These are phyloP conservation scores for Rhynchospora pubera DNA, from an alignment of 176 grass and related monocot genomes.

Conservation along the genomic window DNA sequence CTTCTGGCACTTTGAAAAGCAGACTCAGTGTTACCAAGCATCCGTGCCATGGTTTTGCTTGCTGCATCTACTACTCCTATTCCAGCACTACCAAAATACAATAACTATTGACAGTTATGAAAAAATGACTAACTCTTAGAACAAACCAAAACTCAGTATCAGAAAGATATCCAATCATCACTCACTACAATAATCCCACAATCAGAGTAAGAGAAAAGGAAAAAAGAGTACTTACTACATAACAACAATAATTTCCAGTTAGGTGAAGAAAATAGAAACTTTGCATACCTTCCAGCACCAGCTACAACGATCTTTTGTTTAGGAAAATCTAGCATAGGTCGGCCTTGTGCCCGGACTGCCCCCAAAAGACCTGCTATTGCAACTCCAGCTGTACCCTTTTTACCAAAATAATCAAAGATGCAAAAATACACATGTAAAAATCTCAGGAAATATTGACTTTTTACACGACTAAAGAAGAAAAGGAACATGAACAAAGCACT, in stretches of 20 bases:
- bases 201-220: slow-evolving; percentile 2
- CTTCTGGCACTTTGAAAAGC: slow-evolving; percentile 96
- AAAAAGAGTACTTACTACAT: background rate
- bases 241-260: background rate
- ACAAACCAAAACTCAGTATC: background rate
- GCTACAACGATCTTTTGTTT: slow-evolving; percentile 99
- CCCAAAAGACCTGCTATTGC: slow-evolving; percentile 98
- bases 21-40: slow-evolving; percentile 78
- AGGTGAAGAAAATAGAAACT: background rate
- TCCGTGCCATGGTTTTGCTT: slow-evolving; percentile 94
- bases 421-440: background rate
- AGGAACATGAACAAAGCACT: slow-evolving; percentile 10
- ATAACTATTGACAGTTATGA: slow-evolving; percentile 4
- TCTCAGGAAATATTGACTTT: background rate
- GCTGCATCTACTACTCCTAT: slow-evolving; percentile 96
- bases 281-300: slow-evolving; percentile 81
- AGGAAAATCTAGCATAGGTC: slow-evolving; percentile 91
- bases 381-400: slow-evolving; percentile 94
- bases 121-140: slow-evolving; percentile 15
- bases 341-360: slow-evolving; percentile 96
- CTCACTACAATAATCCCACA: background rate
- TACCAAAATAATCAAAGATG: slow-evolving; percentile 21
- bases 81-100: slow-evolving; percentile 64
- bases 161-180: background rate
- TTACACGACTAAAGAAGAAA: background rate